These are phyloP conservation scores for Saccharomycopsis hybrid DNA, from an alignment of 1,139 yeast species.

Conservation along the genomic window DNA sequence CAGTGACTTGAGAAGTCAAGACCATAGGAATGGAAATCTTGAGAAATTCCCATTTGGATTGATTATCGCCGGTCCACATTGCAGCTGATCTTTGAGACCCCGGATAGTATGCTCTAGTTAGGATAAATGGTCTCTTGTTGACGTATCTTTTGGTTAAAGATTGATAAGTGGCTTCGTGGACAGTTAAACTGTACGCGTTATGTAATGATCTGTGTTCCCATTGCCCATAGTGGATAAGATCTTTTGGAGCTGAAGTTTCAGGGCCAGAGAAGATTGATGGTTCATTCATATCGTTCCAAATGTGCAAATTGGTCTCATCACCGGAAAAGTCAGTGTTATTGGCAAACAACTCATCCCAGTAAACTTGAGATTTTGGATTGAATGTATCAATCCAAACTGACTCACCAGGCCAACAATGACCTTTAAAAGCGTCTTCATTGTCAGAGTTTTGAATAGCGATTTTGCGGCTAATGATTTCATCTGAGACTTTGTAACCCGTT, in stretches of 20 bases:
- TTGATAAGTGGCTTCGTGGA: constrained; percentile 72
- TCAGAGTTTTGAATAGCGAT: constrained; percentile 39
- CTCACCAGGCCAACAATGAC: constrained; percentile 99
- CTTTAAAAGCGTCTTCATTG: constrained; percentile 52
- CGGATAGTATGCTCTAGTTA: constrained; percentile 80
- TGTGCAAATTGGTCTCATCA: constrained; percentile 54
- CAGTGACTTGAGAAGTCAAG: constrained; percentile 71
- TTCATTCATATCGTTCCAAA: constrained; percentile 99
- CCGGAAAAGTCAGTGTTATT: constrained; percentile 45
- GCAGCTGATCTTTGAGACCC: constrained; percentile 92
- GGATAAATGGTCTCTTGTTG: constrained; percentile 71
- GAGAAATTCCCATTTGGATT: constrained; percentile 86
- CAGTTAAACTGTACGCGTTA: constrained; percentile 73
- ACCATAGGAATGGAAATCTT: constrained; percentile 81
- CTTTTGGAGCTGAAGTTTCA: constrained; percentile 84
- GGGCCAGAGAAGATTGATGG: constrained; percentile 95
- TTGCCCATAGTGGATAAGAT: constrained; percentile 66
- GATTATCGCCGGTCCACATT: constrained; percentile 97
- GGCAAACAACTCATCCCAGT: constrained; percentile 51
- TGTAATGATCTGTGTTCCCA: constrained; percentile 92
- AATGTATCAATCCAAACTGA: constrained; percentile 89
- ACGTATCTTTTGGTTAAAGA: constrained; percentile 50
- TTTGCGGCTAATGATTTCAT: constrained; percentile 37
- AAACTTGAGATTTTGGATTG: constrained; percentile 50
- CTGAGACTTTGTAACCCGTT: constrained; percentile 58